Evolutionary conservation across 179 eudicot genomes (phyloP).

Genomic region (Beta macrorhiza): DNA sequence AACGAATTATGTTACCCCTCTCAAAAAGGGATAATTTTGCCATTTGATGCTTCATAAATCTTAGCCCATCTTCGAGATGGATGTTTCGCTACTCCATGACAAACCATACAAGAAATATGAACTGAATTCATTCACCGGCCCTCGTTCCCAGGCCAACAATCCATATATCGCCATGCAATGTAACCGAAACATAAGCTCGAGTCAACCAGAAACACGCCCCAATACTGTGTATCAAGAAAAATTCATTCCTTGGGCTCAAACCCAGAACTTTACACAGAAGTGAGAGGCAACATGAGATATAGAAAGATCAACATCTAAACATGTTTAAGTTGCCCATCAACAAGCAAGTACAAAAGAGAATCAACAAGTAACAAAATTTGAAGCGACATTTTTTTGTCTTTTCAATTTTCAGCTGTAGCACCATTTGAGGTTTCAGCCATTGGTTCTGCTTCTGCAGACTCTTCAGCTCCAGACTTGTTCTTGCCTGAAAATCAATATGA

Average conservation of each 20-base stretch:
- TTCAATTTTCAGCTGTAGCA: constrained; percentile 34
- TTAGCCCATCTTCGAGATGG: too few species aligned
- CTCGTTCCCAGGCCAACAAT: background rate
- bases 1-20: too few species aligned
- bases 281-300: constrained; percentile 15
- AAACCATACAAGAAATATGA: too few species aligned
- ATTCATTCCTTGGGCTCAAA: constrained; percentile 35
- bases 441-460: constrained; percentile 39
- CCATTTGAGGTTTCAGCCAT: constrained; percentile 47
- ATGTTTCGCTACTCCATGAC: too few species aligned
- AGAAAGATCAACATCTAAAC: constrained; percentile 28
- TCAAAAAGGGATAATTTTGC: too few species aligned
- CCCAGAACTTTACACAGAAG: constrained; percentile 30
- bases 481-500: constrained; percentile 35
- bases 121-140: background rate
- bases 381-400: constrained; percentile 1
- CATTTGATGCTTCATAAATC: too few species aligned
- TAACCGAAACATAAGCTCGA: background rate
- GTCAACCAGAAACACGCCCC: constrained; percentile 10
- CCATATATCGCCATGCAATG: background rate
- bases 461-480: constrained; percentile 46
- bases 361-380: constrained; percentile 30
- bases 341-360: constrained; percentile 31
- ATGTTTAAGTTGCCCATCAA: constrained; percentile 27
- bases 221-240: constrained; percentile 12